Percentiles rank a stretch among this genome's conserved stretches.
Evolutionary conservation across 768 basidiomycete species (phyloP).

Genomic region (Collybia nuda): DNA sequence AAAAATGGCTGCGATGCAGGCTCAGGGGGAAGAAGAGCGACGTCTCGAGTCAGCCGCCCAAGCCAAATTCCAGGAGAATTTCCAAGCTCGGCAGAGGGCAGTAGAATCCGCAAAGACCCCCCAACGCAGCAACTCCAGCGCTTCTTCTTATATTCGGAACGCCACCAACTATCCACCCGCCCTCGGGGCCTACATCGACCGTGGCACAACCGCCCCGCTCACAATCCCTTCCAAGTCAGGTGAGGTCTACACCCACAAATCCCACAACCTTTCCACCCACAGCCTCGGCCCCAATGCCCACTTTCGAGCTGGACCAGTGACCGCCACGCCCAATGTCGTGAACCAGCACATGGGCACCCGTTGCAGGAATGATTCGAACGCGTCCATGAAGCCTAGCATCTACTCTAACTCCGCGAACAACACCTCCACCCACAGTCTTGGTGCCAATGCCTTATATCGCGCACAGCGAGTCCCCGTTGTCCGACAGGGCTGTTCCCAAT

Average conservation of each 20-base stretch:
- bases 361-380: neutral
- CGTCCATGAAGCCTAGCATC: neutral
- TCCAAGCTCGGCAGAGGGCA: conserved; percentile 1
- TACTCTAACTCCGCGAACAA: conserved; percentile 3
- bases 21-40: neutral
- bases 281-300: conserved; percentile 7
- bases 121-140: conserved; percentile 10
- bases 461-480: neutral
- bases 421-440: conserved; percentile 3
- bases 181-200: neutral
- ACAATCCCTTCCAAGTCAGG: neutral
- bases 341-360: neutral
- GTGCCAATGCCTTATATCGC: neutral
- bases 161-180: neutral
- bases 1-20: conserved; percentile 7
- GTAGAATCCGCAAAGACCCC: neutral
- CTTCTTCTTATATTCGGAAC: neutral
- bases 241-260: conserved; percentile 4
- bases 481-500: neutral
- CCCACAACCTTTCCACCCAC: conserved; percentile 10
- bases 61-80: neutral
- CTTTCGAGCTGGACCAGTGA: conserved; percentile 3
- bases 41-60: neutral
- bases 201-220: neutral
- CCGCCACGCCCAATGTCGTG: neutral